Evolutionary conservation across 768 basidiomycete genomes (phyloP).

Genomic region (Leccinum truebloodii): DNA sequence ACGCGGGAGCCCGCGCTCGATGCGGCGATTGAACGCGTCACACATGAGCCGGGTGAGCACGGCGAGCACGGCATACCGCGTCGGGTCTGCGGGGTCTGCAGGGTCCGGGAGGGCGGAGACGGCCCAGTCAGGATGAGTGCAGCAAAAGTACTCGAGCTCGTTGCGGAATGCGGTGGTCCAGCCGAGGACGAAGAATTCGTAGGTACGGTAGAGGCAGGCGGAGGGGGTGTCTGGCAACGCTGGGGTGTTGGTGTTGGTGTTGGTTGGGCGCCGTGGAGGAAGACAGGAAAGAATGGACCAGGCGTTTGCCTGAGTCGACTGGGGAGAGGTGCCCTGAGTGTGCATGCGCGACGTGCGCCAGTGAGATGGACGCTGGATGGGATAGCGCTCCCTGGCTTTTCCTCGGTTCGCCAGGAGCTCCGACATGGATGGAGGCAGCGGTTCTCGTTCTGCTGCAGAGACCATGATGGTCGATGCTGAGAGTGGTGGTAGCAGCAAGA

Average conservation of each 20-base stretch:
- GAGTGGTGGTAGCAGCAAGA: too few species aligned
- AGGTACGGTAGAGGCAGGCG: slow-evolving; percentile 11
- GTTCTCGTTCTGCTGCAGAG: background rate
- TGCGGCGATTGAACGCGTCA: slow-evolving; percentile 14
- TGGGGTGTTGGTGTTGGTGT: background rate
- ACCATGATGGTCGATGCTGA: background rate
- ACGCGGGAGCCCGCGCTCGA: slow-evolving; percentile 9
- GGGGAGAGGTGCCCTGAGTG: background rate
- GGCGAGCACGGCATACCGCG: slow-evolving; percentile 7
- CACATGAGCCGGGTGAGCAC: slow-evolving; percentile 14
- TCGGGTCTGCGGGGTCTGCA: slow-evolving; percentile 2
- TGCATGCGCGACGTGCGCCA: slow-evolving; percentile 9
- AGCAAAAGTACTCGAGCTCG: slow-evolving; percentile 15
- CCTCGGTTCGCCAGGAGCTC: slow-evolving; percentile 4
- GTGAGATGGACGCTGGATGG: slow-evolving; percentile 3
- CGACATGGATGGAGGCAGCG: slow-evolving; percentile 4
- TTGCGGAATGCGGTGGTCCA: slow-evolving; percentile 16
- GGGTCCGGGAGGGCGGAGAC: slow-evolving; percentile 6
- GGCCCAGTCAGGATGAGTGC: slow-evolving; percentile 7
- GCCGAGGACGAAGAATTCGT: slow-evolving; percentile 12
- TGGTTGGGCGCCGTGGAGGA: background rate
- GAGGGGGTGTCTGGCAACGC: slow-evolving; percentile 1
- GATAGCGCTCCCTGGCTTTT: background rate
- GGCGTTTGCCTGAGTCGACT: background rate
- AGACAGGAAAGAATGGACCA: slow-evolving; percentile 5